Conservation (phyloP, 495 filamentous ascomycete genomes). For the Penicillium robsamsonii region DNA sequence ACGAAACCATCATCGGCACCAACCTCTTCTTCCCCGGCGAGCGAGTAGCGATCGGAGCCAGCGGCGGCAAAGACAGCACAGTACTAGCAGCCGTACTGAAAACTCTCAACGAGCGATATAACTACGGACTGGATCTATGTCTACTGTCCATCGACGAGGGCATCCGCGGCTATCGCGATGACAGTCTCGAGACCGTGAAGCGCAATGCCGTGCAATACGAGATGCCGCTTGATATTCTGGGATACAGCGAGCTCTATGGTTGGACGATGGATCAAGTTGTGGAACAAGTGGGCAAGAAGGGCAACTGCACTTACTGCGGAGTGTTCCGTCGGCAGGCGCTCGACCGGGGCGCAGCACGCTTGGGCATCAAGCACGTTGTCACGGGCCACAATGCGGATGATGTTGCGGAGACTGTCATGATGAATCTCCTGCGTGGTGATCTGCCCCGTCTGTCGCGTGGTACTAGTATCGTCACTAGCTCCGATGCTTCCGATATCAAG, state of each 20-base stretch:
- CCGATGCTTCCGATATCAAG: conserved; percentile 72
- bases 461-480: conserved; percentile 88
- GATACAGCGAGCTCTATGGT: conserved; percentile 92
- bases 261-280: conserved; percentile 99
- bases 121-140: conserved; percentile 81
- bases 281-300: conserved; percentile 92
- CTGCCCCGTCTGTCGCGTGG: conserved; percentile 80
- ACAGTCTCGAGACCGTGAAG: conserved; percentile 94
- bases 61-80: conserved; percentile 96
- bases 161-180: conserved; percentile 94
- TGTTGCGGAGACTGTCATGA: conserved; percentile 96
- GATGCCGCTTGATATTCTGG: conserved; percentile 86
- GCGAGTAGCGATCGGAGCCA: conserved; percentile 89
- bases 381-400: conserved; percentile 98
- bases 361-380: conserved; percentile 91
- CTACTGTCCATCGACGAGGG: conserved; percentile 94
- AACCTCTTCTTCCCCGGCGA: conserved; percentile 81
- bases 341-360: conserved; percentile 82
- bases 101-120: conserved; percentile 85
- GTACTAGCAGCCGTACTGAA: conserved; percentile 93
- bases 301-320: conserved; percentile 98
- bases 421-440: conserved; percentile 93
- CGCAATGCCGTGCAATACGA: conserved; percentile 85
- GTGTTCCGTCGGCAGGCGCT: conserved; percentile 94
- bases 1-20: conserved; percentile 81